phyloP scores from a whole-genome alignment of 768 basidiomycete genomes.

The Fomitopsis pulvina region DNA sequence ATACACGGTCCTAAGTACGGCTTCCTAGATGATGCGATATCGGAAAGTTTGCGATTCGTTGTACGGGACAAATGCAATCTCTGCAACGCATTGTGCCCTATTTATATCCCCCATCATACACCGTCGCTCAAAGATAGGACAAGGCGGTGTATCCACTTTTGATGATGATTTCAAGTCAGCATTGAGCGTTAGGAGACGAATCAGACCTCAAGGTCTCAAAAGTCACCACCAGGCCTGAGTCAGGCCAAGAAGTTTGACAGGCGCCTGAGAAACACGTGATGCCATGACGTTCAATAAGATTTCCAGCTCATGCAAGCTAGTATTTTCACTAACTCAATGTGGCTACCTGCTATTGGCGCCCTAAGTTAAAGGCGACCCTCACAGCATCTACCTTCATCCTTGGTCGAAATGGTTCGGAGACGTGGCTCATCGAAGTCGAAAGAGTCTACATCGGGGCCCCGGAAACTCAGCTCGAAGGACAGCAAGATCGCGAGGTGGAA shows the following conservation, averaged over 20 bases:
- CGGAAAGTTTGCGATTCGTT: too few species aligned
- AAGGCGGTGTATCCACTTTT: too few species aligned
- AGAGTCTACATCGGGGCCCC: slow-evolving; percentile 29
- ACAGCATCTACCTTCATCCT: background rate
- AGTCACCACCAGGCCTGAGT: background rate
- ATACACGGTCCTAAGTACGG: too few species aligned
- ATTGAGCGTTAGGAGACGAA: too few species aligned
- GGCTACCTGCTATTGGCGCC: background rate
- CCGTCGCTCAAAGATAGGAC: too few species aligned
- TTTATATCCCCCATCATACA: too few species aligned
- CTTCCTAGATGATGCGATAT: too few species aligned
- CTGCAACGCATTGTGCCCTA: too few species aligned
- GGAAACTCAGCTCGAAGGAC: slow-evolving; percentile 44
- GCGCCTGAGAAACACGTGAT: background rate
- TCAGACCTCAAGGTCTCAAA: background rate
- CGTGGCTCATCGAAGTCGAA: background rate
- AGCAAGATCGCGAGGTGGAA: slow-evolving; percentile 62
- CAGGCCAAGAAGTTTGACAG: too few species aligned
- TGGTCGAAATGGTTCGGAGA: background rate
- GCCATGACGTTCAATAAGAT: background rate
- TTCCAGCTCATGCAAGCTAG: background rate
- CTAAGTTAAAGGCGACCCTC: too few species aligned
- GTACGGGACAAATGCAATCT: too few species aligned
- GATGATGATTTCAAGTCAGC: too few species aligned
- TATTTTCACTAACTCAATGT: background rate